Base-by-base conservation (phyloP, 2,329 filamentous ascomycete genomes). In the Chrysoporthe deuterocubensis region DNA sequence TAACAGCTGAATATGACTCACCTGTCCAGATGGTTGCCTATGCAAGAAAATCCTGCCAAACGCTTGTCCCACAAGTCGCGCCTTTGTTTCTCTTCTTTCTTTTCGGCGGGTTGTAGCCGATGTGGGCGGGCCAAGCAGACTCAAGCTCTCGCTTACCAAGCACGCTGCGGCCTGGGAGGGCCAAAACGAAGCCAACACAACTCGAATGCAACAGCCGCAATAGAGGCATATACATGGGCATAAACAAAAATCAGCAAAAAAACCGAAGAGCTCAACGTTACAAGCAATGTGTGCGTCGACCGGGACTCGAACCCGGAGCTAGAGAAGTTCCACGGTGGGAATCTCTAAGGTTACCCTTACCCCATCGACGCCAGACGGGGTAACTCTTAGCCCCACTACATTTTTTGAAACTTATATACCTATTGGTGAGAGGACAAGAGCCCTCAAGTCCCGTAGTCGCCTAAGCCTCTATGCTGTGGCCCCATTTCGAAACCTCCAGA, bases 301-400 rank as follows among this genome's bases (percentile, higher is more conserved):
- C 59, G 59, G 43, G 59, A 61, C 42, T 61, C 59, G 59, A 61
- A 61, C 58, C 42, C 58, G 58, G 58, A 16, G 58, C 58, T 61
- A 61, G 58, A 61, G 58, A 61, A 61, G 58, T 46, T 61, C 42
- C 58, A 59, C 42, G 14, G 21, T 32, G 58, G 58, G 58, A 61
- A 61, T 61, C 58, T 61, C 58, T 61, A 61, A 61, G 58, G 58
- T 61, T 61, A 48, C 58, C 58, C 58, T 48, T 61, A 61, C 58
- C 58, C 58, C 58, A 61, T 46, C 58, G 58, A 44, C 58, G 58
- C 56, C 37, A 59, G 37, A 7, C 16, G 26, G 26, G 26, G 26
- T 0, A 26, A 26, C 26, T 26, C 26, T 26, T 26, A 26, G 26
- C 26, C 26, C 26, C 26, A 26, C 26, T 26, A 0, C 26, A 26